Evolutionary conservation across 2,329 filamentous ascomycete species (phyloP).

Genomic region (Madurella fahalii): DNA sequence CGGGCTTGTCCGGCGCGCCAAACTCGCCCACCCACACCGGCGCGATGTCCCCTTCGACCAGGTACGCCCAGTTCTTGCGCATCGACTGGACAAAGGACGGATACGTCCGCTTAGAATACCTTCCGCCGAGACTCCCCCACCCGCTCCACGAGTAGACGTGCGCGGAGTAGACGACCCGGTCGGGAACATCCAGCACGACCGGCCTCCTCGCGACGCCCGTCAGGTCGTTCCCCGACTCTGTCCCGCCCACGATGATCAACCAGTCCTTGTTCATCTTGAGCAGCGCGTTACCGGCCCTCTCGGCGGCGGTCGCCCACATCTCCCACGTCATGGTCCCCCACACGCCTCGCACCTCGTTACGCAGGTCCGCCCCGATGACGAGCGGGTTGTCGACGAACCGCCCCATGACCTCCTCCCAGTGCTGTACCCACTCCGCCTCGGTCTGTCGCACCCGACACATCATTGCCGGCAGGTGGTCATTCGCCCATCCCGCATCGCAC

Average conservation of each 20-base stretch:
- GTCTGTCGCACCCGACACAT: constrained; percentile 60
- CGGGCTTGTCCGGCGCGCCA: constrained; percentile 52
- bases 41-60: constrained; percentile 51
- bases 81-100: constrained; percentile 59
- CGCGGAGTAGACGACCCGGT: constrained; percentile 61
- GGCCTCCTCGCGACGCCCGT: constrained; percentile 52
- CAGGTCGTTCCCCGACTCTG: constrained; percentile 63
- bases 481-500: constrained; percentile 64
- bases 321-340: constrained; percentile 67
- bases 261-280: constrained; percentile 57
- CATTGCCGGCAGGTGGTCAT: constrained; percentile 54
- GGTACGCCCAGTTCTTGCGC: constrained; percentile 62
- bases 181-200: constrained; percentile 50
- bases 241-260: constrained; percentile 65
- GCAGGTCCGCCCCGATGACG: constrained; percentile 63
- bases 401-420: constrained; percentile 63
- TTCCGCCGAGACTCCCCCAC: constrained; percentile 58
- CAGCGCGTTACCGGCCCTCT: constrained; percentile 58
- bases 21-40: constrained; percentile 69
- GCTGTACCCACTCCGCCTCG: constrained; percentile 61
- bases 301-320: constrained; percentile 60
- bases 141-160: constrained; percentile 69
- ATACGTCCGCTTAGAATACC: constrained; percentile 58
- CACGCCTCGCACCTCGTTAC: constrained; percentile 65
- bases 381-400: constrained; percentile 55